Evolutionary conservation across 495 filamentous ascomycete species (phyloP).

Genomic region (Lichina pygmaea): DNA sequence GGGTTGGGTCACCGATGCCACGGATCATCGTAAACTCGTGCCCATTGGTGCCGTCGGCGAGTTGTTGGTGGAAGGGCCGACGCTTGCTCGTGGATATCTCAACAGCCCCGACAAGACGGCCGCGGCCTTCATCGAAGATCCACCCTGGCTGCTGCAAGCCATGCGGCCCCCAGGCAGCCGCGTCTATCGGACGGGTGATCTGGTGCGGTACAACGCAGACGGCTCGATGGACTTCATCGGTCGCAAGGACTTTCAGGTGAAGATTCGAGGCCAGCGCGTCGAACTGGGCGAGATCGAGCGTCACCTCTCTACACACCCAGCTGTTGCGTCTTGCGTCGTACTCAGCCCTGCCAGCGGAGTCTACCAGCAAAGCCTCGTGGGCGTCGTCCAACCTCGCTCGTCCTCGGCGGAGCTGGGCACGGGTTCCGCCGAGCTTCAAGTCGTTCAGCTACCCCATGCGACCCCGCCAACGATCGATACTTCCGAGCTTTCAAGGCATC

Average conservation of each 20-base stretch:
- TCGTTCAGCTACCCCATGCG: too few species aligned
- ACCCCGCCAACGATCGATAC: too few species aligned
- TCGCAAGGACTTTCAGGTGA: conserved; percentile 54
- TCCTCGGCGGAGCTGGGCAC: too few species aligned
- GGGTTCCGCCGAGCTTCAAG: too few species aligned
- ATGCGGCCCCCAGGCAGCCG: too few species aligned
- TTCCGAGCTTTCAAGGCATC: too few species aligned
- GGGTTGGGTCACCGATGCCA: too few species aligned
- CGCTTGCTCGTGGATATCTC: conserved; percentile 15
- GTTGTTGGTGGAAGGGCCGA: conserved; percentile 18
- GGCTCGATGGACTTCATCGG: conserved; percentile 47
- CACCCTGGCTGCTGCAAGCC: neutral
- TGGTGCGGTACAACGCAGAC: conserved; percentile 45
- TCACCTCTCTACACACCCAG: too few species aligned
- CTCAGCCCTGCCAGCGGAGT: too few species aligned
- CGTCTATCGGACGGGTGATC: conserved; percentile 54
- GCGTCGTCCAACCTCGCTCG: too few species aligned
- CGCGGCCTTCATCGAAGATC: conserved; percentile 9
- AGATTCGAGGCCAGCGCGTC: conserved; percentile 50
- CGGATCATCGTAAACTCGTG: neutral
- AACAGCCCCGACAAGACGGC: conserved; percentile 10
- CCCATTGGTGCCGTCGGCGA: conserved; percentile 18
- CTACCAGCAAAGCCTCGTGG: too few species aligned
- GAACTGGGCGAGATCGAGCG: conserved; percentile 51
- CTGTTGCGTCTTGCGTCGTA: too few species aligned